These are phyloP conservation scores for Beauveria bassiana DNA, from an alignment of 2,329 filamentous ascomycete genomes.

Conservation along the genomic window DNA sequence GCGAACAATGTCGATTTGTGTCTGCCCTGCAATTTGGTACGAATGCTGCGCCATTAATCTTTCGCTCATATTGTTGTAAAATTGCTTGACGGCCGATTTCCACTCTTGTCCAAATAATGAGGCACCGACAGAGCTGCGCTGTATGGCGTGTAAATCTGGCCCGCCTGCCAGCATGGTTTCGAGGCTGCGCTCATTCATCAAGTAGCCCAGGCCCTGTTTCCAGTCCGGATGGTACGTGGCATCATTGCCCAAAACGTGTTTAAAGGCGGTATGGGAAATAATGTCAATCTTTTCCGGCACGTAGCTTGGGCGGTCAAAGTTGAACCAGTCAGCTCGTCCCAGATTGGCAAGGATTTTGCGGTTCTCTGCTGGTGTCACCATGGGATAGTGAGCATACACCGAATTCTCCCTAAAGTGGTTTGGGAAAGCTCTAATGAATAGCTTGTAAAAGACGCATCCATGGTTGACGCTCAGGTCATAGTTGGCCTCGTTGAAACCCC, in stretches of 20 bases:
- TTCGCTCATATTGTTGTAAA: conserved; percentile 57
- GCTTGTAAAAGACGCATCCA: conserved; percentile 78
- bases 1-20: conserved; percentile 63
- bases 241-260: conserved; percentile 52
- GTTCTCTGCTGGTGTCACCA: conserved; percentile 64
- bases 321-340: conserved; percentile 60
- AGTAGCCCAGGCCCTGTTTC: conserved; percentile 53
- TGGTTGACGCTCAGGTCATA: conserved; percentile 70
- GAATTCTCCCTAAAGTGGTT: conserved; percentile 71
- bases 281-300: conserved; percentile 46
- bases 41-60: conserved; percentile 57
- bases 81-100: conserved; percentile 53
- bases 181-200: conserved; percentile 48
- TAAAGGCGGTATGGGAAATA: conserved; percentile 52
- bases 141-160: conserved; percentile 36
- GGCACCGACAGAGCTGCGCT: conserved; percentile 46
- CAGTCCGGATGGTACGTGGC: conserved; percentile 58
- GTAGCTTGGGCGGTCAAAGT: conserved; percentile 53
- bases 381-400: conserved; percentile 75
- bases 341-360: conserved; percentile 60
- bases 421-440: conserved; percentile 72
- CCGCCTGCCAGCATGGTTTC: conserved; percentile 52
- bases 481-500: conserved; percentile 70
- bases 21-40: conserved; percentile 46
- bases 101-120: conserved; percentile 56